These are phyloP conservation scores for Mrakia hoshinonis DNA, from an alignment of 768 basidiomycete genomes.

Conservation along the genomic window DNA sequence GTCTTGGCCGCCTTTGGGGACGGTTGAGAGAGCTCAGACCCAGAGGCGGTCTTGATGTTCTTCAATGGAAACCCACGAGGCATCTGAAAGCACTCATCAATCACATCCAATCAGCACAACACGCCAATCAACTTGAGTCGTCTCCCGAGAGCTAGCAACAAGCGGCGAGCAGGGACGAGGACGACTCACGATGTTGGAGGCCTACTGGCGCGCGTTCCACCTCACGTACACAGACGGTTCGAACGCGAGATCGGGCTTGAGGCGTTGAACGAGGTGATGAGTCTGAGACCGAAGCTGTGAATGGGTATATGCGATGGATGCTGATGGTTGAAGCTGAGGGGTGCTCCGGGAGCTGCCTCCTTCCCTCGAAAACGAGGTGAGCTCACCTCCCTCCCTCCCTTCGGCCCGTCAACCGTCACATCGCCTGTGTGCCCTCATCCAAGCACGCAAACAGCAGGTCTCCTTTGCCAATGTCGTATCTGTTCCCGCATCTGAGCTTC, in stretches of 20 bases:
- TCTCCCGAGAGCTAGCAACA: too few species aligned
- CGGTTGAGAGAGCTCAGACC: neutral
- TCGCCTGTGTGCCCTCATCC: neutral
- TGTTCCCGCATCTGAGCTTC: slow-evolving; percentile 19
- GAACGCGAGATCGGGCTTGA: neutral
- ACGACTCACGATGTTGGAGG: slow-evolving; percentile 6
- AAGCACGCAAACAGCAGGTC: neutral
- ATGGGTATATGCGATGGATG: neutral
- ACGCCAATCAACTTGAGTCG: too few species aligned
- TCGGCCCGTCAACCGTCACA: neutral
- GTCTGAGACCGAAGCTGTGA: neutral
- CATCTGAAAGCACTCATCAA: neutral
- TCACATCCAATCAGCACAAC: neutral
- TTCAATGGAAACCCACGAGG: slow-evolving; percentile 8
- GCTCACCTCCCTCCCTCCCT: neutral
- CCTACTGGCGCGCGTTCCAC: neutral
- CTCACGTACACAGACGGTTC: neutral
- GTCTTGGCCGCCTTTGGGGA: neutral
- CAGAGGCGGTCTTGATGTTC: neutral
- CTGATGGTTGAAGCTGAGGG: neutral
- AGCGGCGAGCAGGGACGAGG: too few species aligned
- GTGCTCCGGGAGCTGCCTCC: neutral
- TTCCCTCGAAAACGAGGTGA: neutral
- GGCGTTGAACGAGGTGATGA: too few species aligned
- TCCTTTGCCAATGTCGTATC: neutral